Base-by-base conservation (phyloP, 805 yeast genomes). In the Spathaspora passalidarum region DNA sequence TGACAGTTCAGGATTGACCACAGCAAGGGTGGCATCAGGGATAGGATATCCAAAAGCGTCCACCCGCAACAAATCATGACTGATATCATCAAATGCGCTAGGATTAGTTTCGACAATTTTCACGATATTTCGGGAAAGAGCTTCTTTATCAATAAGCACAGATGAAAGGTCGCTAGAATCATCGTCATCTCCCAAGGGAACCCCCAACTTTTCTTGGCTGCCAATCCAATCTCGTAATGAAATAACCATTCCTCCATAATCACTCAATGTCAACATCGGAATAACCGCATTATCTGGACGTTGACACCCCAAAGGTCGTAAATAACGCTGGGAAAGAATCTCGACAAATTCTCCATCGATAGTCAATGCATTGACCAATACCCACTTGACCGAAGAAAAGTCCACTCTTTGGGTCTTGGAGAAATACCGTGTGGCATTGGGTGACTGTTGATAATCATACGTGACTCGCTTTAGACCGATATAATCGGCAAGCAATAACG, bases 171-270 rank as follows among this genome's bases (percentile, higher is more conserved):
- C 80, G 40, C 61, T 65, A 10, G 54, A 43, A 18, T 51, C 56
- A 19, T 70, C 79, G 37, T 75, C 75, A 2, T 59, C 52, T 26
- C 66, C 34, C 13, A 66, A 61, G 3, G 67, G 66, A 32, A 68
- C 56, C 4, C 88, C 87, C 45, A 84, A 56, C 40, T 79, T 78
- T 6, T 48, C 46, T 45, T 79, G 79, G 3, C 79, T 79, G 3
- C 88, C 90, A 13, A 91, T 69, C 89, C 96, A 92, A 62, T 94
- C 99, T 53, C 96, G 76, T 76, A 90, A 79, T 1, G 97, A 82
- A 5, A 94, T 81, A 10, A 91, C 90, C 80, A 92, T 88, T 2
- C 99, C 99, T 26, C 99, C 99, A 57, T 90, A 95, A 60, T 94
- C 99, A 52, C 87, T 81, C 42, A 94, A 69, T 0, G 97, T 86